phyloP scores from a whole-genome alignment of 257 asterid species.

The Apocynum venetum region DNA sequence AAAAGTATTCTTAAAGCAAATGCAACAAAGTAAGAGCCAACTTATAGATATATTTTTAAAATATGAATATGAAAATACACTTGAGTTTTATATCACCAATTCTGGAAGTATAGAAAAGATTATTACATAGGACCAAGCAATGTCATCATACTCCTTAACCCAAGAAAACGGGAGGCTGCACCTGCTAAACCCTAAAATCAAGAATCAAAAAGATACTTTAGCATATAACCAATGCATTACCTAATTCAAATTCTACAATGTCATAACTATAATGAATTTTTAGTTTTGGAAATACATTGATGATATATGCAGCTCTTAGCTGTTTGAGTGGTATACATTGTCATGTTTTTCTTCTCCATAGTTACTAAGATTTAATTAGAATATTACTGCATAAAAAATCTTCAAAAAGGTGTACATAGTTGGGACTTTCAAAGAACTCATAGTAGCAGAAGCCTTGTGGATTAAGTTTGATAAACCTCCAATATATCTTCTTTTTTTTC shows the following conservation, averaged over 20 bases:
- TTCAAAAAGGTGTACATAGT: background rate
- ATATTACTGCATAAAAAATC: background rate
- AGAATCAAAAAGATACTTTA: slow-evolving; percentile 21
- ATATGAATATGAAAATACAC: background rate
- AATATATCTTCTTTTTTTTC: background rate
- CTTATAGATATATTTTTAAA: background rate
- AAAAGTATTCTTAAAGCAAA: background rate
- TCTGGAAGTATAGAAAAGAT: slow-evolving; percentile 25
- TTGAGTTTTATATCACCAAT: background rate
- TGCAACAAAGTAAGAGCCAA: background rate
- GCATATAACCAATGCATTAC: background rate
- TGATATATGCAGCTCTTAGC: background rate
- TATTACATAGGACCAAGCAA: slow-evolving; percentile 87
- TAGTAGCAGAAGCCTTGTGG: background rate
- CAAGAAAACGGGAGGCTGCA: slow-evolving; percentile 81
- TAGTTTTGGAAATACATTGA: background rate
- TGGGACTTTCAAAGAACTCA: background rate
- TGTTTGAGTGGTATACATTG: background rate
- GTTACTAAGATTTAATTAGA: background rate
- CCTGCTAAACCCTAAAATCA: slow-evolving; percentile 70
- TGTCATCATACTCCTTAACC: slow-evolving; percentile 60
- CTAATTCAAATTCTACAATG: background rate
- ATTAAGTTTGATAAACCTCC: background rate
- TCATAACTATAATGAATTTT: background rate
- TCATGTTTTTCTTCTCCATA: background rate